Conservation (phyloP, 371 early-diverging fungal genomes). For the Blastocladiella emersonii region DNA sequence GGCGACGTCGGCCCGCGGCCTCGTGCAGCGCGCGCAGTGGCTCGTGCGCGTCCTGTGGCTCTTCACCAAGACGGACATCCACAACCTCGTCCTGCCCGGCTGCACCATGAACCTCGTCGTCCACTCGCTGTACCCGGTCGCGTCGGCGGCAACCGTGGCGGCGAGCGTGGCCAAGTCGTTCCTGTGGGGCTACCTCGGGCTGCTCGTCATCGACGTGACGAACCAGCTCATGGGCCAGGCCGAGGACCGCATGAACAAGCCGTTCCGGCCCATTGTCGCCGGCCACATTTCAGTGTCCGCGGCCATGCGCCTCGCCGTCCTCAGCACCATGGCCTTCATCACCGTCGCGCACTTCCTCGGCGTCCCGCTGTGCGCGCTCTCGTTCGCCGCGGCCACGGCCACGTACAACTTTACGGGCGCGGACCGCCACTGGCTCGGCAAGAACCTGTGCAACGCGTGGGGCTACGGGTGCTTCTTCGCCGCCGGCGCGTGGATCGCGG, state of each 20-base stretch:
- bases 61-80: neutral
- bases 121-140: neutral
- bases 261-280: neutral
- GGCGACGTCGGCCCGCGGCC: too few relatives aligned
- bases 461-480: constrained; percentile 1
- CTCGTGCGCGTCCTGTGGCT: neutral
- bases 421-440: neutral
- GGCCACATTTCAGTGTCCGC: neutral
- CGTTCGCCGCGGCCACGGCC: neutral
- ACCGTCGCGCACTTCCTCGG: neutral
- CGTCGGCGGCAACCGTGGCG: neutral
- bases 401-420: constrained; percentile 2
- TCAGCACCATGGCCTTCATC: neutral
- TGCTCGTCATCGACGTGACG: constrained; percentile 1
- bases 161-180: neutral
- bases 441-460: constrained; percentile 1
- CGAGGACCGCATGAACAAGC: neutral
- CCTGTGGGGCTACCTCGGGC: neutral
- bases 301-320: neutral
- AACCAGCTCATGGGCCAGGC: neutral
- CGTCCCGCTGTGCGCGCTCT: neutral
- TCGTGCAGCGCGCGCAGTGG: too few relatives aligned
- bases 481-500: neutral
- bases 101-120: neutral
- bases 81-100: neutral